A percentile compares a stretch with the other conserved stretches of the same genome.
Conservation (phyloP, 2,329 filamentous ascomycete genomes). For the Endothia cerciana region DNA sequence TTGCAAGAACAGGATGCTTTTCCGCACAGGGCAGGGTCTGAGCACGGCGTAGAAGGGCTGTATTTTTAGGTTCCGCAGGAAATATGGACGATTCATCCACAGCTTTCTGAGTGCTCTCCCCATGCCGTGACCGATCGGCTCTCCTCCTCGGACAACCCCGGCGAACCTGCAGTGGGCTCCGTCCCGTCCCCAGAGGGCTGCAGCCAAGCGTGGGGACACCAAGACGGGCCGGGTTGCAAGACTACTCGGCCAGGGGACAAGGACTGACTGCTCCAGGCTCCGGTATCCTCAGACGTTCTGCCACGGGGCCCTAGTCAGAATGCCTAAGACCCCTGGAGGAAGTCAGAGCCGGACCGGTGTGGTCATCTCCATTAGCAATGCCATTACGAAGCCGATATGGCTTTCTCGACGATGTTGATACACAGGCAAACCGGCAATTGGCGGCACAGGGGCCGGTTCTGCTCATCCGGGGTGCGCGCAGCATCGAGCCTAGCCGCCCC, state of each 20-base stretch:
- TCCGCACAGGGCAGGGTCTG: constrained; percentile 27
- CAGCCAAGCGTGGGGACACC: no score
- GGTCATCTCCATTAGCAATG: constrained; percentile 9
- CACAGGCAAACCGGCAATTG: constrained; percentile 5
- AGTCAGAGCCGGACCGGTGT: no score
- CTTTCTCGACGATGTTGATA: neutral
- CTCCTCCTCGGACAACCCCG: neutral
- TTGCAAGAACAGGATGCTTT: constrained; percentile 21
- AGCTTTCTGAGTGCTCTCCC: constrained; percentile 5
- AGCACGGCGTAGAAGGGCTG: constrained; percentile 29
- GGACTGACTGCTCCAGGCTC: neutral
- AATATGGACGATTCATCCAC: constrained; percentile 24
- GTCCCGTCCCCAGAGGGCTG: neutral
- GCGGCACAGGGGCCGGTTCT: neutral
- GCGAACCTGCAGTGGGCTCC: neutral
- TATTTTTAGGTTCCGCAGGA: constrained; percentile 26
- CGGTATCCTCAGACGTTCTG: no score
- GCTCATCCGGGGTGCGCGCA: neutral
- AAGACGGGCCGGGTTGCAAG: no score
- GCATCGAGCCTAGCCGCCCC: no score
- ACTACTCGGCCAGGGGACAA: neutral
- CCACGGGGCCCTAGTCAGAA: no score
- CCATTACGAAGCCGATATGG: neutral
- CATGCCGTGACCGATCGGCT: constrained; percentile 4
- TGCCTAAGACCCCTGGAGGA: no score